Evolutionary conservation across 2,329 filamentous ascomycete genomes (phyloP).

Genomic region (Chrysosporium queenslandicum): DNA sequence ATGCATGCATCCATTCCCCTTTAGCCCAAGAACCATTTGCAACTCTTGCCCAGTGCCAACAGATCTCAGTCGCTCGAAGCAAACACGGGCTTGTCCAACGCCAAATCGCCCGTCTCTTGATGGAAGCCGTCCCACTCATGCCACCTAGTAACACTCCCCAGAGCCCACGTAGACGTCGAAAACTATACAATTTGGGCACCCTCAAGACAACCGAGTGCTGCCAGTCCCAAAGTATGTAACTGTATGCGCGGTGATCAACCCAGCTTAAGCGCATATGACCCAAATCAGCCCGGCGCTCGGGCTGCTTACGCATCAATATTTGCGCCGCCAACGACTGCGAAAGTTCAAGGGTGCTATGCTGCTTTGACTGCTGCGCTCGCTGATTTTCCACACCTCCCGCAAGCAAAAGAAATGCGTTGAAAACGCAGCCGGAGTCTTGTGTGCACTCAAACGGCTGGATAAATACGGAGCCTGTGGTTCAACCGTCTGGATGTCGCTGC

Average conservation of each 20-base stretch:
- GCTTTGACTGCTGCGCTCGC: slow-evolving; percentile 46
- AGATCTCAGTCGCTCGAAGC: background rate
- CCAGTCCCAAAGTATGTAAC: background rate
- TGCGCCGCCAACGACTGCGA: background rate
- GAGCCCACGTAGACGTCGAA: background rate
- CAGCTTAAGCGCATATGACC: background rate
- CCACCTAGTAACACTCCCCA: background rate
- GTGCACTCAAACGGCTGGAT: background rate
- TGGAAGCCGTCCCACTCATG: background rate
- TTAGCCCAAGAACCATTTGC: too few species aligned
- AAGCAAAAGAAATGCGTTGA: slow-evolving; percentile 7
- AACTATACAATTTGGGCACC: background rate
- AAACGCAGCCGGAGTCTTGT: background rate
- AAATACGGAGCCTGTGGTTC: slow-evolving; percentile 1
- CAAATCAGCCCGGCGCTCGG: background rate
- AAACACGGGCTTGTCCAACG: background rate
- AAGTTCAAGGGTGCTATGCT: slow-evolving; percentile 26
- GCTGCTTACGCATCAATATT: background rate
- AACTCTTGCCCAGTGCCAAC: background rate
- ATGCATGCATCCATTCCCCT: too few species aligned
- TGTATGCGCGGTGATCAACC: background rate
- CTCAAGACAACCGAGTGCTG: background rate
- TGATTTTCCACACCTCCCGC: slow-evolving; percentile 30
- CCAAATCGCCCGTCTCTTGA: background rate
- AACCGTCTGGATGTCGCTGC: background rate